Evolutionary conservation across 2,329 filamentous ascomycete species (phyloP).

Genomic region (Penicillium sp.): DNA sequence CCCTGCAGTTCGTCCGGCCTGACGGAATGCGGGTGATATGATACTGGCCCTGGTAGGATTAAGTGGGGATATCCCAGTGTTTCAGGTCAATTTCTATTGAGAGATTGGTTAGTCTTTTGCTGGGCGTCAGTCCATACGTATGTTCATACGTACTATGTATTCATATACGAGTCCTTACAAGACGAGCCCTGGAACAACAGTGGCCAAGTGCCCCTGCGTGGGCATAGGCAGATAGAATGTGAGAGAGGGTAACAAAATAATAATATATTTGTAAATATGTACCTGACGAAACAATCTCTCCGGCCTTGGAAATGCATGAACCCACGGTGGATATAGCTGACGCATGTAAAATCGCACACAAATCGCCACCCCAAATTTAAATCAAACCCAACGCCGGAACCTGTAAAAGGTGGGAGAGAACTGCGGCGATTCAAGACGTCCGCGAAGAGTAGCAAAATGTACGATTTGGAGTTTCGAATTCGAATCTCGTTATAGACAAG

Average conservation of each 20-base stretch:
- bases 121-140: not conserved
- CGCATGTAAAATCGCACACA: constrained; percentile 11
- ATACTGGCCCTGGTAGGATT: not conserved
- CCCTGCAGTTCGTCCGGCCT: constrained; percentile 11
- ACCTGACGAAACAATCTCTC: constrained; percentile 18
- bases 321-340: constrained; percentile 15
- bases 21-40: not conserved
- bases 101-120: not conserved
- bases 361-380: constrained; percentile 11
- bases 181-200: not conserved
- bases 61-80: not conserved
- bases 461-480: constrained; percentile 16
- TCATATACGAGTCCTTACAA: not conserved
- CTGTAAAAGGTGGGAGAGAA: constrained; percentile 17
- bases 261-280: constrained; percentile 22
- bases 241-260: constrained; percentile 4
- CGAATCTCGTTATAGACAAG: constrained; percentile 26
- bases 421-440: constrained; percentile 14
- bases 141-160: not conserved
- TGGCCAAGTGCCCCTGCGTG: not conserved
- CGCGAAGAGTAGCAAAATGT: constrained; percentile 20
- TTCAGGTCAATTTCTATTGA: not conserved
- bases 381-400: constrained; percentile 22
- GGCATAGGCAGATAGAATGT: not conserved
- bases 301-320: constrained; percentile 2